These are phyloP conservation scores for Calocera cornea DNA, from an alignment of 768 basidiomycete species.

Conservation along the genomic window DNA sequence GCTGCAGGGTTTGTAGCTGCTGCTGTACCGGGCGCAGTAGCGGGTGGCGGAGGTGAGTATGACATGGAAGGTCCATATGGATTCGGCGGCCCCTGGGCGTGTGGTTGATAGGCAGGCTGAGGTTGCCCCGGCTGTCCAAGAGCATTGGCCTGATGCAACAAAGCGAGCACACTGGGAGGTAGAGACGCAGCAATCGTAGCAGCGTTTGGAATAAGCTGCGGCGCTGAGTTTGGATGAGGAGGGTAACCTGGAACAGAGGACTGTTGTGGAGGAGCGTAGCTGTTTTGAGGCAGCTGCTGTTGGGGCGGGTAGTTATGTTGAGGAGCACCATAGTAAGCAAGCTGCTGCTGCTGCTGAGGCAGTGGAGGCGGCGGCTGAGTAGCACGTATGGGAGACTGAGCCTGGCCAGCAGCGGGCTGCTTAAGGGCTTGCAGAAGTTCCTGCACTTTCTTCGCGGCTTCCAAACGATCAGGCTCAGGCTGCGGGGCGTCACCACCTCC, in stretches of 20 bases:
- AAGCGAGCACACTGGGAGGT: neutral
- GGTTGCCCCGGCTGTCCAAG: neutral
- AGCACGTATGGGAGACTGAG: neutral
- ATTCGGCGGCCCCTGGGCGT: neutral
- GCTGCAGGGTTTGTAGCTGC: neutral
- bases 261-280: neutral
- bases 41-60: neutral
- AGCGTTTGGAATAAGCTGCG: neutral
- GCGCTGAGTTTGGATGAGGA: neutral
- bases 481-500: neutral
- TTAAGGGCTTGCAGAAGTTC: slow-evolving; percentile 31
- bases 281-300: neutral
- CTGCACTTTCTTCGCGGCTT: slow-evolving; percentile 78
- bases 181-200: neutral
- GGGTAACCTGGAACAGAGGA: neutral
- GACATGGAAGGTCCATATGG: neutral
- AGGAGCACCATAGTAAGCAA: neutral
- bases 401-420: neutral
- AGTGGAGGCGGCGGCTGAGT: neutral
- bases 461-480: slow-evolving; percentile 60
- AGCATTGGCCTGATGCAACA: neutral
- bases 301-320: neutral
- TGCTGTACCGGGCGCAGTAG: neutral
- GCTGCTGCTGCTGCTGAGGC: neutral
- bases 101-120: neutral